These are phyloP conservation scores for Cucurbita moschata DNA, from an alignment of 306 rosid genomes.

Conservation along the genomic window DNA sequence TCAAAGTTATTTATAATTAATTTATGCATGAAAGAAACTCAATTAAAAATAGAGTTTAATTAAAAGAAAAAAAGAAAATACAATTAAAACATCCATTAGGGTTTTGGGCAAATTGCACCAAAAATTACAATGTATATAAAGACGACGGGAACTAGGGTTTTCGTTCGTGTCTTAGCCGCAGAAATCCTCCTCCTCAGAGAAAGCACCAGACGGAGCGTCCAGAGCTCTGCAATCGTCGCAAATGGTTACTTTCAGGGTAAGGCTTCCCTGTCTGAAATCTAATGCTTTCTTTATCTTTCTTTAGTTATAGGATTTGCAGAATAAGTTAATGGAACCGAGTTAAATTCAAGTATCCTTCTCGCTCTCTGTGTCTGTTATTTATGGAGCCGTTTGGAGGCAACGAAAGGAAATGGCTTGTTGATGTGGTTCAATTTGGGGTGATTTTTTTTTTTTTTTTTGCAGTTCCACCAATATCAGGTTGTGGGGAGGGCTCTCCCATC, in stretches of 20 bases:
- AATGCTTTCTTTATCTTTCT: not conserved
- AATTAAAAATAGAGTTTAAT: no score
- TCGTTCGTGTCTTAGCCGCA: not conserved
- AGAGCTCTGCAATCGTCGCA: not conserved
- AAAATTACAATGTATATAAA: not conserved
- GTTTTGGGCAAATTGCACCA: not conserved
- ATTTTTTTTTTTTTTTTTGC: constrained; percentile 12
- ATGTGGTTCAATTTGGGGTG: not conserved
- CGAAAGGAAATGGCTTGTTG: not conserved
- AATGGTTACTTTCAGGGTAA: constrained; percentile 6
- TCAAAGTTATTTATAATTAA: no score
- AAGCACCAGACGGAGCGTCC: not conserved
- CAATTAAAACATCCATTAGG: not conserved
- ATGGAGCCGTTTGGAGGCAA: not conserved
- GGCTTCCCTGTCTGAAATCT: not conserved
- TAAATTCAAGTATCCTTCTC: not conserved
- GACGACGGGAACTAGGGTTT: not conserved
- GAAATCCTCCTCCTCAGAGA: not conserved
- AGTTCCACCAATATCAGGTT: constrained; percentile 87
- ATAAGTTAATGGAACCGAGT: not conserved
- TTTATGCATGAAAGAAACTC: no score
- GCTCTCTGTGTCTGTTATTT: not conserved
- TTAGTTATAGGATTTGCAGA: not conserved
- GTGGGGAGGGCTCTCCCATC: constrained; percentile 87
- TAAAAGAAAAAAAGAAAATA: not conserved